Evolutionary conservation across 805 yeast genomes (phyloP).

Genomic region (Wickerhamiella domercqiae): DNA sequence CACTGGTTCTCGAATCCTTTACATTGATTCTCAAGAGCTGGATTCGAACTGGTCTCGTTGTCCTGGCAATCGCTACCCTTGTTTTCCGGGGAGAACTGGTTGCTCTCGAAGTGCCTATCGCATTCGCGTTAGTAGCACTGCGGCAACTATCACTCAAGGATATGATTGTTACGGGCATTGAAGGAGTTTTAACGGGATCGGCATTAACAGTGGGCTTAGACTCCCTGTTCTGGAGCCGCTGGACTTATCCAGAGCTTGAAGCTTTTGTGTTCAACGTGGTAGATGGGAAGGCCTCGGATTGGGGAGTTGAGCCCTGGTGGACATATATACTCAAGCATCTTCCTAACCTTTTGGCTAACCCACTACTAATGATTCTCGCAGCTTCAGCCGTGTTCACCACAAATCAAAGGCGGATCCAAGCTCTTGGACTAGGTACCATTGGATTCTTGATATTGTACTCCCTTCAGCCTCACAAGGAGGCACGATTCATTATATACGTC

Average conservation of each 20-base stretch:
- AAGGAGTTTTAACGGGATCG: conserved; percentile 42
- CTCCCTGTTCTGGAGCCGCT: conserved; percentile 56
- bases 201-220: conserved; percentile 39
- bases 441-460: conserved; percentile 52
- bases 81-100: conserved; percentile 62
- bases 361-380: conserved; percentile 28
- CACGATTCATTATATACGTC: conserved; percentile 73
- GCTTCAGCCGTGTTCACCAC: conserved; percentile 18
- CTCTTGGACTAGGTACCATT: conserved; percentile 36
- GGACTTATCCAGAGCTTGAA: conserved; percentile 56
- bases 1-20: conserved; percentile 46
- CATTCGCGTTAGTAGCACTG: conserved; percentile 29
- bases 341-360: conserved; percentile 27
- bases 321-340: conserved; percentile 48
- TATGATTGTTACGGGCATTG: conserved; percentile 24
- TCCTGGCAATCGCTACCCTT: conserved; percentile 46
- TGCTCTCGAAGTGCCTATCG: conserved; percentile 33
- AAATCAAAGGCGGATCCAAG: conserved; percentile 22
- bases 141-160: conserved; percentile 27
- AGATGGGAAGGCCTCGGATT: conserved; percentile 53
- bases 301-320: conserved; percentile 73
- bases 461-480: conserved; percentile 80
- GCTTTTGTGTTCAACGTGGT: conserved; percentile 63
- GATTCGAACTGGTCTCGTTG: conserved; percentile 32
- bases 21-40: conserved; percentile 37